Evolutionary conservation across 2,329 filamentous ascomycete species (phyloP).

Genomic region (Daldinia sp.): DNA sequence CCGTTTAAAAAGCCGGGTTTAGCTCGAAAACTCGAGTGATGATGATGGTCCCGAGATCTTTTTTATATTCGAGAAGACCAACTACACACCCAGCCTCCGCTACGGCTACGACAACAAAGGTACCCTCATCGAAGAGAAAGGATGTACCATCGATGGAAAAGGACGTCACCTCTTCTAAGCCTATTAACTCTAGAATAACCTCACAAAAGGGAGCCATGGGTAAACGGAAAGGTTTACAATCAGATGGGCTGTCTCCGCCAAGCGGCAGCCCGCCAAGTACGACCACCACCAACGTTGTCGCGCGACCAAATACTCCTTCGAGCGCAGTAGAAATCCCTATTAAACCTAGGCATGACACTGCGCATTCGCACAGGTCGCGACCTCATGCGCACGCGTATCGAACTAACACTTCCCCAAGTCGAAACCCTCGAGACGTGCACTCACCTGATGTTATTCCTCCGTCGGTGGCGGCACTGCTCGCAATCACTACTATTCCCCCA

Average conservation of each 20-base stretch:
- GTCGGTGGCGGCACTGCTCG: constrained; percentile 67
- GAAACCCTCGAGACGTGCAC: constrained; percentile 54
- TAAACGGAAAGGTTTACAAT: constrained; percentile 41
- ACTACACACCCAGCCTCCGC: constrained; percentile 34
- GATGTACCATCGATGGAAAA: constrained; percentile 42
- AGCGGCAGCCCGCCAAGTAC: constrained; percentile 42
- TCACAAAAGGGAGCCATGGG: constrained; percentile 38
- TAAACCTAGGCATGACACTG: constrained; percentile 50
- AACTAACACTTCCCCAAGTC: constrained; percentile 46
- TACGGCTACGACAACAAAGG: constrained; percentile 29
- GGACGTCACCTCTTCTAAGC: constrained; percentile 31
- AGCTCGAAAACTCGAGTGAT: constrained; percentile 35
- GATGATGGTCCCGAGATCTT: constrained; percentile 53
- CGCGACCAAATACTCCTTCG: constrained; percentile 53
- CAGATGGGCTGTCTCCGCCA: constrained; percentile 38
- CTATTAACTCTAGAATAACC: constrained; percentile 35
- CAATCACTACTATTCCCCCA: constrained; percentile 68
- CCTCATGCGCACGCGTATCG: constrained; percentile 47
- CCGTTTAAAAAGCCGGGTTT: constrained; percentile 30
- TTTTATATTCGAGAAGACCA: constrained; percentile 49
- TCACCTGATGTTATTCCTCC: constrained; percentile 64
- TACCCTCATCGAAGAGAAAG: constrained; percentile 41
- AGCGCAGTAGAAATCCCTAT: constrained; percentile 65
- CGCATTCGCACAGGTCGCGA: constrained; percentile 48
- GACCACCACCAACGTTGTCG: constrained; percentile 44